phyloP scores from a whole-genome alignment of 495 filamentous ascomycete species.

The Trichoderma reesei region DNA sequence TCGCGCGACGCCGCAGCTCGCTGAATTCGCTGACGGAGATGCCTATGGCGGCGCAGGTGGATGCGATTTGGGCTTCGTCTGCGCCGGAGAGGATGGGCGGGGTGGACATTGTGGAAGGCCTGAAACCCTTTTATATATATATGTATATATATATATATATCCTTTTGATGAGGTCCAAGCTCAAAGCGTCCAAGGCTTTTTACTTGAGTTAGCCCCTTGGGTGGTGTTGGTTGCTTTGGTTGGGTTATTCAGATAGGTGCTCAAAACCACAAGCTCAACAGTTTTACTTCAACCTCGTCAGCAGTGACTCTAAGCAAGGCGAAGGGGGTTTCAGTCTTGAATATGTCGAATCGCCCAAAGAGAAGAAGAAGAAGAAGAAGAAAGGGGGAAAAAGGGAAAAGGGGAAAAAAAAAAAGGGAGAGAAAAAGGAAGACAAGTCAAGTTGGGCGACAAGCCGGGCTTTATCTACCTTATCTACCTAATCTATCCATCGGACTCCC shows the following conservation, averaged over 20 bases:
- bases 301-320: not conserved
- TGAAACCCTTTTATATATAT: no score
- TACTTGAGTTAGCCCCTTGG: no score
- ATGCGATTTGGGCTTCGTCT: slow-evolving; percentile 18
- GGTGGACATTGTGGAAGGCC: not conserved
- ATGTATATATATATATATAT: no score
- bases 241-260: no score
- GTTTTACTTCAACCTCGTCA: not conserved
- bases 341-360: not conserved
- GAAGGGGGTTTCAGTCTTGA: not conserved
- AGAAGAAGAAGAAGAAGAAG: not conserved
- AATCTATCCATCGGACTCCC: not conserved
- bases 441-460: no score
- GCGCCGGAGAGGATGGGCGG: slow-evolving; percentile 18
- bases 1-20: slow-evolving; percentile 47
- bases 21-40: slow-evolving; percentile 51
- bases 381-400: not conserved
- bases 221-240: not conserved
- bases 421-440: no score
- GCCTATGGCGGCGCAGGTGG: slow-evolving; percentile 30
- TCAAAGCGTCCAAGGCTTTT: no score
- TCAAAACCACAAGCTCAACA: not conserved
- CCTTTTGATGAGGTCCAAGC: no score
- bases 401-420: no score
- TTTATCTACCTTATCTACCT: no score